A percentile compares a stretch with the other conserved stretches of the same genome.
Evolutionary conservation across 257 asterid species (phyloP).

Genomic region (Primulina eburnea): DNA sequence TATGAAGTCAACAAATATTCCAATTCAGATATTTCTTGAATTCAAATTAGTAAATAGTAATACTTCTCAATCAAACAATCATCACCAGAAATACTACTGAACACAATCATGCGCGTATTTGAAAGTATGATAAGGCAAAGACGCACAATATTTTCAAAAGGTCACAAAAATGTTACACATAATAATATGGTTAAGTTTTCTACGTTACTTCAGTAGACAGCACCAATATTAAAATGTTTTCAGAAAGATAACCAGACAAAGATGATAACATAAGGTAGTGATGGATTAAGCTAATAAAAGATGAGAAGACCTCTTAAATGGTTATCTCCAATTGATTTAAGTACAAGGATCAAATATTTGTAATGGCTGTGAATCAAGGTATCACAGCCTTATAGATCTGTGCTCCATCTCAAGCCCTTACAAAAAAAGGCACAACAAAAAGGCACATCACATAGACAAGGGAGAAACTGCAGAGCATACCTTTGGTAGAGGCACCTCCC

Average conservation of each 20-base stretch:
- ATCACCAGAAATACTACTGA: not conserved
- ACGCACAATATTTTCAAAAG: not conserved
- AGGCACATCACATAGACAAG: not conserved
- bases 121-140: not conserved
- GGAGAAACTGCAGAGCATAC: conserved; percentile 34
- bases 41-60: conserved; percentile 22
- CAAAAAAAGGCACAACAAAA: not conserved
- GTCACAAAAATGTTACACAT: too few relatives aligned
- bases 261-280: not conserved
- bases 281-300: not conserved
- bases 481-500: conserved; percentile 99
- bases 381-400: not conserved
- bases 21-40: conserved; percentile 2
- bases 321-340: too few relatives aligned
- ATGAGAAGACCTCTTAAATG: not conserved
- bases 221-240: not conserved
- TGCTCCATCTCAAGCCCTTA: not conserved
- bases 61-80: not conserved
- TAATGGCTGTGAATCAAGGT: too few relatives aligned
- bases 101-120: not conserved
- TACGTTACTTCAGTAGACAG: not conserved
- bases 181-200: not conserved
- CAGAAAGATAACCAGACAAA: too few relatives aligned
- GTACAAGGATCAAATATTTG: too few relatives aligned
- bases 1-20: conserved; percentile 27